Evolutionary conservation across 225 moss, liverwort and hornwort species (phyloP), one percentile per base, ranked within the genome.

Genomic region (Takakia lepidozioides): DNA sequence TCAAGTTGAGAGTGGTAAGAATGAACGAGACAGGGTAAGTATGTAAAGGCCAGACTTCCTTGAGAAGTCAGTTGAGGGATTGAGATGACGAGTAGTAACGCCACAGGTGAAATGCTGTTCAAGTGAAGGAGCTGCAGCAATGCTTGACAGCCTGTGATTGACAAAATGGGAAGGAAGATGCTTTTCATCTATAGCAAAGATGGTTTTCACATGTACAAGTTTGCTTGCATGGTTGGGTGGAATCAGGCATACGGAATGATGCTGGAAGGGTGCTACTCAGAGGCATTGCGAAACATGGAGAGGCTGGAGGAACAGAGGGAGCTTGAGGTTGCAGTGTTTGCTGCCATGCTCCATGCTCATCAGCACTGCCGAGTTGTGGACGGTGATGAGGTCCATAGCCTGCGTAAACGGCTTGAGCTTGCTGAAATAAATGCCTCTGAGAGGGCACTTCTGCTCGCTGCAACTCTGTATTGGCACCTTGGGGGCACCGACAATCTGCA

Each of bases 381-480:
- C 23, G 63, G 58, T 35, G 62, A 64, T 43, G 70, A 74, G 29
- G 40, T 60, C 5, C 58, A 63, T 2, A 60, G 35, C 36, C 29
- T 86, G 20, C 65, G 58, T 2, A 54, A 60, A 22, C 76, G 74
- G 35, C 66, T 86, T 11, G 65, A 72, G 53, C 55, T 57, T 38
- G 62, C 66, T 3, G 74, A 80, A 26, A 62, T 70, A 49, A 72
- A 32, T 39, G 77, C 71, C 19, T 72, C 79, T 1, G 89, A 86
- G 55, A 77, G 60, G 46, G 83, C 69, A 23, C 74, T 90, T 16
- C 64, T 81, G 30, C 29, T 82, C 59, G 89, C 77, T 20, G 82
- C 89, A 53, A 86, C 86, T 25, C 54, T 90, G 32, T 86, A 74
- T 48, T 74, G 73, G 61, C 72, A 76, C 52, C 69, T 90, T 49